Percentiles rank a stretch among this genome's conserved stretches.
Conservation (phyloP, 352 stramenopile species). For the Blastocystis sp. region DNA sequence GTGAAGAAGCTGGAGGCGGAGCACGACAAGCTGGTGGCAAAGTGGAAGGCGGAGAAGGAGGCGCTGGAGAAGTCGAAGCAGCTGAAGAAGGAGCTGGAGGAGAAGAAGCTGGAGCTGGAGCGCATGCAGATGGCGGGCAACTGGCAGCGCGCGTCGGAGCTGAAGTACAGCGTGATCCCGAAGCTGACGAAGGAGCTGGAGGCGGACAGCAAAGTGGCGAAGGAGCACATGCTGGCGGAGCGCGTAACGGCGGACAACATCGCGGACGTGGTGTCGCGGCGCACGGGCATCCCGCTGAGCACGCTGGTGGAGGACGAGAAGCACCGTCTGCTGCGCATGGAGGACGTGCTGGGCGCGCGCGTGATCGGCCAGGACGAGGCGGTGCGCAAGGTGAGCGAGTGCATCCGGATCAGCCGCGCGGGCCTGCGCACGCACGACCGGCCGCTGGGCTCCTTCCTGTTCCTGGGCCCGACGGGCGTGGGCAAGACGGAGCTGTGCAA, state of each 20-base stretch:
- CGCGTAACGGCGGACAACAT: conserved; percentile 87
- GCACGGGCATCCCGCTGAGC: conserved; percentile 87
- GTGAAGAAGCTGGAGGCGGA: conserved; percentile 76
- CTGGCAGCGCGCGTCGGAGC: conserved; percentile 78
- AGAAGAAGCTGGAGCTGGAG: conserved; percentile 77
- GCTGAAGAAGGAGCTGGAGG: conserved; percentile 78
- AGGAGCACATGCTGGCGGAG: conserved; percentile 81
- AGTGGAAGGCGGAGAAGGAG: conserved; percentile 79
- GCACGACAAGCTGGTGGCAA: conserved; percentile 76
- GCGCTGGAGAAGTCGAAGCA: conserved; percentile 79
- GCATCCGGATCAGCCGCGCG: conserved; percentile 84
- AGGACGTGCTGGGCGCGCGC: conserved; percentile 83
- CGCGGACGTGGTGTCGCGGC: conserved; percentile 82
- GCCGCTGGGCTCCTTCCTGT: conserved; percentile 89
- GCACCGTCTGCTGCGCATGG: conserved; percentile 87
- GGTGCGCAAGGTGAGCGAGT: conserved; percentile 84
- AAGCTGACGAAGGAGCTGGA: conserved; percentile 78
- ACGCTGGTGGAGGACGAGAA: conserved; percentile 90
- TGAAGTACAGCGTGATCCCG: conserved; percentile 80
- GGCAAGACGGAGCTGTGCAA: conserved; percentile 96
- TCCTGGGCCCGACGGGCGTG: conserved; percentile 85
- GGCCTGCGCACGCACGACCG: conserved; percentile 89
- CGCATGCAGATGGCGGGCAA: conserved; percentile 78
- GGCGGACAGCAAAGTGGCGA: conserved; percentile 74
- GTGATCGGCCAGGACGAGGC: conserved; percentile 86